Evolutionary conservation across 257 asterid species (phyloP).

Genomic region (Apocynum venetum): DNA sequence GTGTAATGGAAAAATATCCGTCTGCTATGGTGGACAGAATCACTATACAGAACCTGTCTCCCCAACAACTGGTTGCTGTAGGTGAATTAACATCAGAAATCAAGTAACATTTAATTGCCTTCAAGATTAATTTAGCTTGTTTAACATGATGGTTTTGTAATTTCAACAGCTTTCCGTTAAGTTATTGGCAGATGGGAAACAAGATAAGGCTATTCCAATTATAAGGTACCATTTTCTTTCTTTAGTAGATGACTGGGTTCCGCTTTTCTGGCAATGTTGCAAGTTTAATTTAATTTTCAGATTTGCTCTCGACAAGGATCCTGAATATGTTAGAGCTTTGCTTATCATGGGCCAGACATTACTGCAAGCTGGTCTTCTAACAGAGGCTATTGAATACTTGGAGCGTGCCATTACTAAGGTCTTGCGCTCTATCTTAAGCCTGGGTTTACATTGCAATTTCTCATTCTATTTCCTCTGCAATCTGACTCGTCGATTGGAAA

Average conservation of each 20-base stretch:
- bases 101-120: background rate
- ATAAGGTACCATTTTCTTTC: conserved; percentile 45
- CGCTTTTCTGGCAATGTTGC: conserved; percentile 23
- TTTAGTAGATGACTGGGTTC: conserved; percentile 14
- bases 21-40: conserved; percentile 44
- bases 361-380: conserved; percentile 40
- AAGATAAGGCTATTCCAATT: conserved; percentile 49
- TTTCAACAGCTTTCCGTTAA: conserved; percentile 59
- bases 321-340: conserved; percentile 66
- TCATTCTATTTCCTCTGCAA: background rate
- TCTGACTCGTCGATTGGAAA: background rate
- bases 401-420: conserved; percentile 72
- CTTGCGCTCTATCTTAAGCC: conserved; percentile 8
- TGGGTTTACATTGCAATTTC: background rate
- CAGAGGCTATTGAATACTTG: conserved; percentile 64
- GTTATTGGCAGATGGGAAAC: conserved; percentile 42
- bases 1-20: conserved; percentile 28
- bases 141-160: conserved; percentile 11
- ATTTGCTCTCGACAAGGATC: conserved; percentile 85
- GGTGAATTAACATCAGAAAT: conserved; percentile 23
- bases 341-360: conserved; percentile 70
- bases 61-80: conserved; percentile 66
- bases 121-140: background rate
- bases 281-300: conserved; percentile 47
- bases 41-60: conserved; percentile 50